Base-by-base conservation (phyloP, 495 filamentous ascomycete genomes). In the Talaromyces proteolyticus region DNA sequence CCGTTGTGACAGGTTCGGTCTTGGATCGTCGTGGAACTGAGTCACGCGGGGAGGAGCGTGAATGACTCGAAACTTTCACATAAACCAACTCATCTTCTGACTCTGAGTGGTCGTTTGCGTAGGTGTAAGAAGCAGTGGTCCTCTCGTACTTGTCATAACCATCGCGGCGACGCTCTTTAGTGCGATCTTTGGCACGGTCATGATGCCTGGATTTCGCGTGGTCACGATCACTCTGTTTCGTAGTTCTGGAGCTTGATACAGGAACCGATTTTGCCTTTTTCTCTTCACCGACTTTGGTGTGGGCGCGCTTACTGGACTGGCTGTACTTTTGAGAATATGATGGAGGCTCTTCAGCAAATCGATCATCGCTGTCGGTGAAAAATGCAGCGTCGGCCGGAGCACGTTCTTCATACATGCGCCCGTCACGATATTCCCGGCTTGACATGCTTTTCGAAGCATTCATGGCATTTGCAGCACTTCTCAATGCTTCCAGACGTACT, bases 401-500 rank as follows among this genome's bases (percentile, higher is more conserved):
- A 26, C 73, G 58, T 46, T 74, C 70, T 52, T 79, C 75, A 45
- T 76, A 74, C 22, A 69, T 55, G 5, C 61, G 64, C 0, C 71
- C 73, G 45, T 69, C 67, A 37, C 74, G 72, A 48, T 65, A 66
- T 54, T 79, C 76, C 3, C 67, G 70, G 42, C 24, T 64, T 48
- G 57, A 42, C 51, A 21, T 65, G 1, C 49, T 57, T 20, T 62
- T 57, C 49, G 25, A 51, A 53, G 41, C 59, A 55, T 64, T 58
- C 64, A 73, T 60, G 53, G 75, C 66, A 60, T 69, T 56, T 55
- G 73, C 55, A 57, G 82, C 73, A 48, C 75, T 73, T 53, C 72
- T 72, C 46, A 84, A 55, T 63, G 87, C 72, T 4, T 74, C 76
- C 37, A 92, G 65, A 58, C 74, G 78, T 36, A 86, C 75, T 61